Conservation (phyloP, 2,329 filamentous ascomycete genomes). For the Sclerotinia subarctica region DNA sequence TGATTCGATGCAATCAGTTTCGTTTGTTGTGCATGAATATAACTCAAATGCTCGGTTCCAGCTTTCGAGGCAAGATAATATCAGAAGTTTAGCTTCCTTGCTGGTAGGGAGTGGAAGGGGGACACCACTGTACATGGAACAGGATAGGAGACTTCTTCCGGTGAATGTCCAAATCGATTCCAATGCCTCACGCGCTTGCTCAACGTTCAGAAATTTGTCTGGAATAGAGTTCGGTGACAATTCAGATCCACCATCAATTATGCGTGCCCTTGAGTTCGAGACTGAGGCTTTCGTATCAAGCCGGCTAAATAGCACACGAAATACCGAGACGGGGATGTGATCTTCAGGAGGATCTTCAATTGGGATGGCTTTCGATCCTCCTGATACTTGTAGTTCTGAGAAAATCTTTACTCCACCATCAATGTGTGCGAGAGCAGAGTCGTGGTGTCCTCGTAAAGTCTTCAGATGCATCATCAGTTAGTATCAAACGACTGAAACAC, state of each 20-base stretch:
- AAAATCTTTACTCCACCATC: conserved; percentile 26
- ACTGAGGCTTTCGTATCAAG: conserved; percentile 24
- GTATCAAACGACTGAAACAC: background rate
- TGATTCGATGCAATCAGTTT: background rate
- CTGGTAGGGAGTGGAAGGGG: conserved; percentile 6
- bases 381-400: conserved; percentile 20
- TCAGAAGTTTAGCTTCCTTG: background rate
- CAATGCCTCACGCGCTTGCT: conserved; percentile 15
- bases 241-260: conserved; percentile 8
- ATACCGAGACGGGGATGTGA: conserved; percentile 20
- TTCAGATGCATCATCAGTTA: conserved; percentile 11
- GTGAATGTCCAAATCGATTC: conserved; percentile 17
- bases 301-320: conserved; percentile 24
- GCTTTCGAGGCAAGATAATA: background rate
- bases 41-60: conserved; percentile 13
- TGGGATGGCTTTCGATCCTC: background rate
- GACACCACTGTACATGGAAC: conserved; percentile 17
- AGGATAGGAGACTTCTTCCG: conserved; percentile 12
- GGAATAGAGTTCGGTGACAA: background rate
- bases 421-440: conserved; percentile 26
- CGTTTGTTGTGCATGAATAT: background rate
- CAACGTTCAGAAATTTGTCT: background rate
- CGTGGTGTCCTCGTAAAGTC: conserved; percentile 25
- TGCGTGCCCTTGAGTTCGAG: conserved; percentile 4
- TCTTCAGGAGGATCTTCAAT: background rate